These are phyloP conservation scores for Pueraria montana DNA, from an alignment of 306 rosid species.

Conservation along the genomic window DNA sequence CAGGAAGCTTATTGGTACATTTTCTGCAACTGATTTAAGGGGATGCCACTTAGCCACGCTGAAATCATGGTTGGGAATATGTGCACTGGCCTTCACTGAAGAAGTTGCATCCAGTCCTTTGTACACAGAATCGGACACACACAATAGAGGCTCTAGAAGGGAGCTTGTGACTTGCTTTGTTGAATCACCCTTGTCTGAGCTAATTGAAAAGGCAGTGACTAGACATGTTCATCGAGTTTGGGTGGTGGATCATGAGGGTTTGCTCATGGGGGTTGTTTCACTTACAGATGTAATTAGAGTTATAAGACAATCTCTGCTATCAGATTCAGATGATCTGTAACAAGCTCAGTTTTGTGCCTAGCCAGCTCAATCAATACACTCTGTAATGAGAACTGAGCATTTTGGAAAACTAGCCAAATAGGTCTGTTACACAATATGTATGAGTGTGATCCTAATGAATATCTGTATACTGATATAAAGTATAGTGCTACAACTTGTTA, in stretches of 20 bases:
- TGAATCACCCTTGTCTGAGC: slow-evolving; percentile 62
- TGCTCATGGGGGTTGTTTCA: slow-evolving; percentile 78
- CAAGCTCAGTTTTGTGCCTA: background rate
- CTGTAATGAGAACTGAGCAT: background rate
- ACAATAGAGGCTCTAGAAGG: slow-evolving; percentile 46
- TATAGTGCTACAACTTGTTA: background rate
- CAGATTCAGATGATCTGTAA: slow-evolving; percentile 26
- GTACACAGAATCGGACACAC: slow-evolving; percentile 29
- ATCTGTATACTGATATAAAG: background rate
- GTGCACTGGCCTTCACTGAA: slow-evolving; percentile 73
- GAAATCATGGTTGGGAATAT: slow-evolving; percentile 77
- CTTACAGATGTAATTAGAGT: slow-evolving; percentile 80
- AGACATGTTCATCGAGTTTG: slow-evolving; percentile 85
- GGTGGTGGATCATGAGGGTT: slow-evolving; percentile 80
- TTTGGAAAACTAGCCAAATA: background rate
- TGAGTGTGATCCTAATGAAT: background rate
- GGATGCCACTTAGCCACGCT: slow-evolving; percentile 72
- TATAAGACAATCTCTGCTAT: slow-evolving; percentile 58
- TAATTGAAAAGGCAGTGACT: slow-evolving; percentile 66
- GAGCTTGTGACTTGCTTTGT: slow-evolving; percentile 67
- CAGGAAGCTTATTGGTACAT: slow-evolving; percentile 72
- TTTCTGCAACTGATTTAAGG: slow-evolving; percentile 80
- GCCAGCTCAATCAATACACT: background rate
- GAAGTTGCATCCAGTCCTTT: slow-evolving; percentile 54
- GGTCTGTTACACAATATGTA: background rate